Base-by-base conservation (phyloP, 305 asterid genomes). In the Solanum hybrid region DNA sequence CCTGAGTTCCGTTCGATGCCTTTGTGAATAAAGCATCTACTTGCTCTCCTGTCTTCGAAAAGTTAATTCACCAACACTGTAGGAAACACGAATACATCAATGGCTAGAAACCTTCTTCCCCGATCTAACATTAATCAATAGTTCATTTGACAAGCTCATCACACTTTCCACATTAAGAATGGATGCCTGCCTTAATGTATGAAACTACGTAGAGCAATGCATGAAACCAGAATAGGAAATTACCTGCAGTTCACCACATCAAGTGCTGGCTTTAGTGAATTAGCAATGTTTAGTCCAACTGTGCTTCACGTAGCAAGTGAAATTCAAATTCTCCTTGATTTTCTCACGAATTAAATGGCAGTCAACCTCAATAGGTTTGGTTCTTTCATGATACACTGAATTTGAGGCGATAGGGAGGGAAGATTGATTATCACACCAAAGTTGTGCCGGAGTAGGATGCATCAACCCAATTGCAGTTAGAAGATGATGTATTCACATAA, bases 321-420 rank as follows among this genome's bases (percentile, higher is more conserved):
- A 57, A 57, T 57, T 57, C 11, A 20, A 57, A 57, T 57, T 18
- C 24, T 57, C 69, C 69, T 57, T 0, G 24, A 57, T 57, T 57
- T 57, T 57, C 69, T 18, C 0, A 18, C 5, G 1, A 57, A 57
- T 0, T 57, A 57, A 57, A 20, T 57, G 69, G 0, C 69, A 46
- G 64, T 46, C 64, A 57, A 57, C 69, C 11, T 57, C 69, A 57
- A 57, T 57, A 20, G 1, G 11, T 20, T 57, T 18, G 69, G 24
- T 57, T 20, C 11, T 57, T 57, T 57, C 69, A 57, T 57, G 69
- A 57, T 57, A 57, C 69, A 57, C 69, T 24, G 1, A 57, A 18
- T 57, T 20, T 57, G 69, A 18, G 69, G 69, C 5, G 69, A 57
- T 57, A 20, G 69, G 24, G 69, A 57, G 69, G 69, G 69, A 57